phyloP scores from a whole-genome alignment of 306 rosid genomes.

The Quillaja saponaria region DNA sequence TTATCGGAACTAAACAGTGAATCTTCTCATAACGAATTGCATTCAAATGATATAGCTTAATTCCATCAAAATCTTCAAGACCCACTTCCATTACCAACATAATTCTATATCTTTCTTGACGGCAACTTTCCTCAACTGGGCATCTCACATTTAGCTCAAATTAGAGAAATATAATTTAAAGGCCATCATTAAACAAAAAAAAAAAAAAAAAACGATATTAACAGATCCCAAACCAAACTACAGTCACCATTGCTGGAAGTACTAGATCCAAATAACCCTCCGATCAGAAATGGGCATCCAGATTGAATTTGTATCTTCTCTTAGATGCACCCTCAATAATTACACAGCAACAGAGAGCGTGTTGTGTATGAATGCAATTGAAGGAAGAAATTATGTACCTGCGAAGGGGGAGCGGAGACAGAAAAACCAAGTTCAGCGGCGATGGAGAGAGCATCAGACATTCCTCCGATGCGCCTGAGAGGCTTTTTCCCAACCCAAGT shows the following conservation, averaged over 20 bases:
- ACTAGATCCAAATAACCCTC: background rate
- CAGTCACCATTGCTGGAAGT: background rate
- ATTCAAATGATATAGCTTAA: background rate
- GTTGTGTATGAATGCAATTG: background rate
- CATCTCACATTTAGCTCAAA: background rate
- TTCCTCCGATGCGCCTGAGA: slow-evolving; percentile 78
- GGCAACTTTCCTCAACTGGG: slow-evolving; percentile 1
- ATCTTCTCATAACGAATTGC: background rate
- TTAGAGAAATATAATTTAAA: no score
- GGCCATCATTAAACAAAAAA: no score
- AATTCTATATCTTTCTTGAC: background rate
- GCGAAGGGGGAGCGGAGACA: slow-evolving; percentile 58
- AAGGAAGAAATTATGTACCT: slow-evolving; percentile 40
- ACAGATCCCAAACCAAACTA: no score
- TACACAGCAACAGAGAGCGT: background rate
- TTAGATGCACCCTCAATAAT: no score
- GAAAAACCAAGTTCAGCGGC: slow-evolving; percentile 90
- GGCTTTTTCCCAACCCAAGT: slow-evolving; percentile 92
- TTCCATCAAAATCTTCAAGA: slow-evolving; percentile 6
- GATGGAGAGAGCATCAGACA: slow-evolving; percentile 84
- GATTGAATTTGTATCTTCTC: no score
- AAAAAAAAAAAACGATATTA: no score
- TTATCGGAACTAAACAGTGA: background rate
- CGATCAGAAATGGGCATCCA: no score
- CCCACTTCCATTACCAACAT: slow-evolving; percentile 7